Conservation (phyloP, 2,329 filamentous ascomycete genomes). For the Clonostachys byssicola region DNA sequence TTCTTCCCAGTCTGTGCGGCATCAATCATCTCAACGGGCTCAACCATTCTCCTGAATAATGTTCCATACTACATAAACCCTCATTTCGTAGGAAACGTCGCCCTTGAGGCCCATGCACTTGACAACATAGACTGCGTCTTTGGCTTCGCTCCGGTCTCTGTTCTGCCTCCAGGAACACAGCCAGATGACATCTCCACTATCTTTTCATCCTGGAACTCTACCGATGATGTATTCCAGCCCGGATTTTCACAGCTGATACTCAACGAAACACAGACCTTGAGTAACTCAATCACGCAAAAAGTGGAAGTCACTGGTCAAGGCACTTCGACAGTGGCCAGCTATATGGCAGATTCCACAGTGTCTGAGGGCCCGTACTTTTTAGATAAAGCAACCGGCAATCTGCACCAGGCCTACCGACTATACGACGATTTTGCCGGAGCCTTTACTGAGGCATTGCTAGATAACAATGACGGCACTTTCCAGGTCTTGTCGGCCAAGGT, state of each 20-base stretch:
- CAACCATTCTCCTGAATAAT: background rate
- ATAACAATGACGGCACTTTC: conserved; percentile 20
- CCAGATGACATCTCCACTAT: conserved; percentile 12
- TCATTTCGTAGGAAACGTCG: background rate
- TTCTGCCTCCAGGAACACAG: conserved; percentile 16
- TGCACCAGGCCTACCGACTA: conserved; percentile 26
- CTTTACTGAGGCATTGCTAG: conserved; percentile 22
- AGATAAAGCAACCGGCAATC: conserved; percentile 17
- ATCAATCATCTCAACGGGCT: background rate
- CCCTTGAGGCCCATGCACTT: background rate
- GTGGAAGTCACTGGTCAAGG: conserved; percentile 2
- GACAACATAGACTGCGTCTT: conserved; percentile 9
- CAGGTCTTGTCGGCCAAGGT: conserved; percentile 24
- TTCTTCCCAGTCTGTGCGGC: background rate
- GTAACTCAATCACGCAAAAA: background rate
- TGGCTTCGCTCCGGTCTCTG: conserved; percentile 25
- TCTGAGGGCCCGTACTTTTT: conserved; percentile 30
- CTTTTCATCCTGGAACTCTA: conserved; percentile 20
- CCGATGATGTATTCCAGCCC: conserved; percentile 18
- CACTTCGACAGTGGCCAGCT: conserved; percentile 8
- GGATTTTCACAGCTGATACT: conserved; percentile 11
- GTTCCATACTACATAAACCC: background rate
- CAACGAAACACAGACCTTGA: conserved; percentile 5
- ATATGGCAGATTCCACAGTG: conserved; percentile 6
- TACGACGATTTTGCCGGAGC: conserved; percentile 27